Conservation (phyloP, 345 rosid species). For the Lepidium africanum region DNA sequence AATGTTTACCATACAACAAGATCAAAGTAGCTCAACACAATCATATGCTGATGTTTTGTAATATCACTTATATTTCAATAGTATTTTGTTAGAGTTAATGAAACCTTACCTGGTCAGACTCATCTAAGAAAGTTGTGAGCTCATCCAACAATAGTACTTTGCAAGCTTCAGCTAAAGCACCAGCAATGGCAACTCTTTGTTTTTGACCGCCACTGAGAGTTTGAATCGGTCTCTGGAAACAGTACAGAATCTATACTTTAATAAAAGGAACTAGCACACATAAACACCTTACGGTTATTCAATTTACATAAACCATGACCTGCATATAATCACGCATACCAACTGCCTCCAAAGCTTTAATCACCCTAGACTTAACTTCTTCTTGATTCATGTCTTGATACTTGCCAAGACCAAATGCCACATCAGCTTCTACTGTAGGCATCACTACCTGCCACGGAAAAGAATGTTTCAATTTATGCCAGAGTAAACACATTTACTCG, state of each 20-base stretch:
- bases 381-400: constrained; percentile 39
- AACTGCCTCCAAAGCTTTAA: constrained; percentile 62
- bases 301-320: background rate
- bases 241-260: background rate
- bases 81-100: background rate
- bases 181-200: constrained; percentile 91
- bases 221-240: constrained; percentile 78
- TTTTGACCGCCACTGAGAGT: constrained; percentile 98
- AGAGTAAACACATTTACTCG: background rate
- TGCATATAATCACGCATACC: constrained; percentile 64
- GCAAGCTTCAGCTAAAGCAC: constrained; percentile 96
- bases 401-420: constrained; percentile 90
- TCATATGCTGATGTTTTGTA: background rate
- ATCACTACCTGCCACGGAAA: constrained; percentile 63
- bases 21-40: background rate
- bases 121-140: constrained; percentile 89
- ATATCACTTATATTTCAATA: background rate
- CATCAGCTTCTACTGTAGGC: constrained; percentile 97
- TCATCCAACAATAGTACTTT: constrained; percentile 80
- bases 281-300: background rate
- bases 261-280: background rate
- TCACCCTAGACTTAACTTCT: constrained; percentile 61
- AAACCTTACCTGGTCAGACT: constrained; percentile 64
- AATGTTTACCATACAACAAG: background rate
- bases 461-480: background rate